phyloP scores from a whole-genome alignment of 495 filamentous ascomycete genomes.

The Saxispiralis lemnorum region DNA sequence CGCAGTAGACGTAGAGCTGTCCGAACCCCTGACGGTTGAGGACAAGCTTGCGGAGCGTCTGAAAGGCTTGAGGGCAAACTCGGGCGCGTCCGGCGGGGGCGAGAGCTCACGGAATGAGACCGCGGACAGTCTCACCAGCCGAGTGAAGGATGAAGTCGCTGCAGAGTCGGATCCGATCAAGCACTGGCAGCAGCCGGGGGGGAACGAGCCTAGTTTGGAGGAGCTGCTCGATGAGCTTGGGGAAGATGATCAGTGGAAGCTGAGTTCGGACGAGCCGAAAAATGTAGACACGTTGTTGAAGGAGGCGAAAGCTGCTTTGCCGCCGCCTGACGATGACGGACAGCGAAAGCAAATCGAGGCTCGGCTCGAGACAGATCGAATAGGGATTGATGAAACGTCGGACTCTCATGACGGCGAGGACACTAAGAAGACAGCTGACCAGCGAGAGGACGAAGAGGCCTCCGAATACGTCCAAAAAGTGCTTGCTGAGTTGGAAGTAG shows the following conservation, averaged over 20 bases:
- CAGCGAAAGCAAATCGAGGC: not conserved
- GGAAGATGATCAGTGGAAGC: constrained; percentile 17
- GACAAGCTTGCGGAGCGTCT: constrained; percentile 20
- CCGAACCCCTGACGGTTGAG: constrained; percentile 1
- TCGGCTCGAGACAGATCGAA: too few species aligned
- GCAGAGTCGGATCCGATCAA: constrained; percentile 8
- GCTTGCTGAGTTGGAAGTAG: constrained; percentile 20
- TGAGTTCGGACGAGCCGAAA: constrained; percentile 16
- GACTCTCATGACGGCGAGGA: not conserved
- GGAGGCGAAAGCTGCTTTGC: constrained; percentile 18
- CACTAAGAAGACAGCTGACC: constrained; percentile 1
- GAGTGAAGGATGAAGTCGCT: constrained; percentile 5
- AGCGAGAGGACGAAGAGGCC: constrained; percentile 17
- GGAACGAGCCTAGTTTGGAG: constrained; percentile 22
- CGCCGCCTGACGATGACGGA: not conserved
- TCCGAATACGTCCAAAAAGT: constrained; percentile 21
- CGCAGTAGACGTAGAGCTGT: constrained; percentile 6
- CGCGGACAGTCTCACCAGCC: not conserved
- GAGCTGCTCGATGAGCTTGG: constrained; percentile 26
- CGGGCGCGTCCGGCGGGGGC: not conserved
- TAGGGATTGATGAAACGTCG: not conserved
- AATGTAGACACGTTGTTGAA: constrained; percentile 18
- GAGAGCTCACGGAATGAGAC: not conserved
- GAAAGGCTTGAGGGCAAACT: constrained; percentile 13
- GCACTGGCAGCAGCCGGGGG: constrained; percentile 10